These are phyloP conservation scores for Epicoccum nigrum DNA, from an alignment of 2,329 filamentous ascomycete species.

Conservation along the genomic window DNA sequence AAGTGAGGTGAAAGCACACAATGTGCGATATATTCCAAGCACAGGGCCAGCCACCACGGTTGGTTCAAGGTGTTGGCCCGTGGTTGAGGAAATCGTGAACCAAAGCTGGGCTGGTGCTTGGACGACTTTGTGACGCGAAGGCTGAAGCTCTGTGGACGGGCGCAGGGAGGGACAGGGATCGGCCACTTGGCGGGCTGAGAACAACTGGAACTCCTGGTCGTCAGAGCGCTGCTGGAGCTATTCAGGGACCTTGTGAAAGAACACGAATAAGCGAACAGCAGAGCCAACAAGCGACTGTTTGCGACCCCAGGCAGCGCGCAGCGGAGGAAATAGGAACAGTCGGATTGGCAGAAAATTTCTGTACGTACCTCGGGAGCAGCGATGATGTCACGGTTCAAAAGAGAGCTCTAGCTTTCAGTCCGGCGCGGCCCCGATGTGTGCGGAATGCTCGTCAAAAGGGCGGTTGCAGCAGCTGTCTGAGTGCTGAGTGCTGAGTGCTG, in stretches of 20 bases:
- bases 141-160: conserved; percentile 30
- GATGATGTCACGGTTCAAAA: conserved; percentile 39
- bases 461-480: conserved; percentile 13
- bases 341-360: conserved; percentile 22
- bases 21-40: conserved; percentile 18
- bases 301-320: conserved; percentile 5
- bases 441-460: conserved; percentile 8
- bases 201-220: conserved; percentile 28
- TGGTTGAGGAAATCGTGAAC: conserved; percentile 30
- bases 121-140: conserved; percentile 43
- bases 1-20: conserved; percentile 9
- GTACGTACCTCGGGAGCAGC: conserved; percentile 34
- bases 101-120: too few species aligned
- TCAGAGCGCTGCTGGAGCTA: conserved; percentile 18
- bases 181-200: conserved; percentile 27
- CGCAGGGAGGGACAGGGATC: conserved; percentile 22
- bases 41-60: conserved; percentile 32
- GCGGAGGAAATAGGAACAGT: conserved; percentile 18
- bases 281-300: conserved; percentile 13
- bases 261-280: conserved; percentile 20
- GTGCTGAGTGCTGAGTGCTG: too few species aligned
- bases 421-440: conserved; percentile 12
- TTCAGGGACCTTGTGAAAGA: conserved; percentile 16
- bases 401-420: conserved; percentile 21
- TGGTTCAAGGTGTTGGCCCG: conserved; percentile 32